A percentile compares a stretch with the other conserved stretches of the same genome.
phyloP scores from a whole-genome alignment of 176 grass and related monocot genomes.

The Pharus latifolius region DNA sequence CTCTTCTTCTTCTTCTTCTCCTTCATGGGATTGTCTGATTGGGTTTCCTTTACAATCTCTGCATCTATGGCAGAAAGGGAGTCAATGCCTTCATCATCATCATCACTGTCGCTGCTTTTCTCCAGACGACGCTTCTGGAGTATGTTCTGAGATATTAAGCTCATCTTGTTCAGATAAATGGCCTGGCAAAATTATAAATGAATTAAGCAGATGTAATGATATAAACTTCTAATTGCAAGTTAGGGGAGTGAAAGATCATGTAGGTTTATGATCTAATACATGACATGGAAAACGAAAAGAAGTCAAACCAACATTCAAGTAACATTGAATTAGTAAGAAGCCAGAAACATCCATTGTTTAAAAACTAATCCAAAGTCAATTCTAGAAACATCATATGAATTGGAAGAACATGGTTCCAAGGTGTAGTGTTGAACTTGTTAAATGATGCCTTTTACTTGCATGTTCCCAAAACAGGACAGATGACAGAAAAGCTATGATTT shows the following conservation, averaged over 20 bases:
- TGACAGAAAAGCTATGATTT: no score
- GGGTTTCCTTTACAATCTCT: conserved; percentile 13
- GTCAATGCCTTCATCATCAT: not conserved
- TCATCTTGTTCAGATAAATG: conserved; percentile 26
- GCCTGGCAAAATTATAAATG: not conserved
- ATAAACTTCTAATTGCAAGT: not conserved
- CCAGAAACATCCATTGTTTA: no score
- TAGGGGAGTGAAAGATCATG: not conserved
- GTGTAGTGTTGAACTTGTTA: no score
- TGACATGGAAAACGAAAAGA: not conserved
- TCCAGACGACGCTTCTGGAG: conserved; percentile 9
- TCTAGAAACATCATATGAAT: no score
- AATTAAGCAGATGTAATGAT: not conserved
- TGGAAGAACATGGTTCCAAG: no score
- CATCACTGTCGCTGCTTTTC: conserved; percentile 5
- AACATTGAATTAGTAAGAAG: no score
- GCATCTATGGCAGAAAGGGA: not conserved
- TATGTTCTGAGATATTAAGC: conserved; percentile 57
- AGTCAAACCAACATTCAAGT: no score
- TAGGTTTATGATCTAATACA: not conserved
- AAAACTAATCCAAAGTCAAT: no score
- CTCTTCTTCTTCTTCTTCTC: conserved; percentile 36
- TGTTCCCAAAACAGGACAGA: no score
- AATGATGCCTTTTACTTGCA: no score
- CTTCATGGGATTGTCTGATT: conserved; percentile 7